phyloP scores from a whole-genome alignment of 345 rosid species.

The Salix brachista region DNA sequence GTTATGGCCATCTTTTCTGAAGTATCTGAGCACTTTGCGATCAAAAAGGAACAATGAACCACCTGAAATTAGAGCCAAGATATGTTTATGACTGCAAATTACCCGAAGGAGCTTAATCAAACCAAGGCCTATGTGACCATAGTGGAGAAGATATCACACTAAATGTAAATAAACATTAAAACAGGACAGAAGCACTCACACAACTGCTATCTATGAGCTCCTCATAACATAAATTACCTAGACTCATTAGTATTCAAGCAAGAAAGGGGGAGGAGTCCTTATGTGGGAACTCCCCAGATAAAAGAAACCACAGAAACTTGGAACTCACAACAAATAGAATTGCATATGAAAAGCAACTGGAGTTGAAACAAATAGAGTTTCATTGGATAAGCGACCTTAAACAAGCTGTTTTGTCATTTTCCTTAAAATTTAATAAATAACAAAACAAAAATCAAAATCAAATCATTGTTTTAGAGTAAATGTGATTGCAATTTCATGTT shows the following conservation, averaged over 20 bases:
- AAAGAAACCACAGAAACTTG: neutral
- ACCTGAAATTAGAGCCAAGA: constrained; percentile 44
- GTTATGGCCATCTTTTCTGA: constrained; percentile 90
- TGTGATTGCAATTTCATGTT: neutral
- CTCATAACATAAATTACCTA: neutral
- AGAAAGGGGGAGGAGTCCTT: neutral
- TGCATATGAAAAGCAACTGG: neutral
- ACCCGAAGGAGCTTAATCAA: neutral
- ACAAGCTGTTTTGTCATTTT: neutral
- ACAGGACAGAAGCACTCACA: neutral
- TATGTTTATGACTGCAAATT: neutral
- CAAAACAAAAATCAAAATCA: neutral
- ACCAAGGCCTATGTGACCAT: neutral
- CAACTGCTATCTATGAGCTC: neutral
- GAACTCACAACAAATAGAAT: neutral
- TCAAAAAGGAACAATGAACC: constrained; percentile 87
- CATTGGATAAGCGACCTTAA: neutral
- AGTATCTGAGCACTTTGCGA: constrained; percentile 82
- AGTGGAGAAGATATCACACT: neutral
- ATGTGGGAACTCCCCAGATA: neutral
- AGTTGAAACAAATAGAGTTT: neutral
- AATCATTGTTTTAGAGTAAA: neutral
- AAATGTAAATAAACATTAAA: neutral
- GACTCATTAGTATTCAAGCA: neutral
- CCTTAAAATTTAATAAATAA: neutral